phyloP scores from a whole-genome alignment of 352 stramenopile genomes.

The Elongisporangium undulatum region DNA sequence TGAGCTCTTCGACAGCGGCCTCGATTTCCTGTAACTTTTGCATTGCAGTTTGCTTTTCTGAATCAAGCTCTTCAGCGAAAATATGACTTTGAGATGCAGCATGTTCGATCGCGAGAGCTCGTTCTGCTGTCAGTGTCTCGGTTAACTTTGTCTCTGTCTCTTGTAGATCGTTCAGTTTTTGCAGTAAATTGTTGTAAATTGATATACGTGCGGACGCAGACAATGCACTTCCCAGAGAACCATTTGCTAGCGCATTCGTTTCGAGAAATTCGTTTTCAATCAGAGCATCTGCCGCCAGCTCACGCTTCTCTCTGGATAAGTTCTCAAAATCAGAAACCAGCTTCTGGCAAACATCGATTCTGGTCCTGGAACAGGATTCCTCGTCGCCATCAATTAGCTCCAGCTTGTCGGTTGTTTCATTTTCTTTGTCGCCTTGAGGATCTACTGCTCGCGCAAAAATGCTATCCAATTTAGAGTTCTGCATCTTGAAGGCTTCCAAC shows the following conservation, averaged over 20 bases:
- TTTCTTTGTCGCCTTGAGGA: not conserved
- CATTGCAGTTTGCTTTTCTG: not conserved
- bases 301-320: not conserved
- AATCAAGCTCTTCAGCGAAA: not conserved
- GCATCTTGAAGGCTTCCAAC: constrained; percentile 18
- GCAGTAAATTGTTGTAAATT: constrained; percentile 24
- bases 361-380: not conserved
- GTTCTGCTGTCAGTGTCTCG: not conserved
- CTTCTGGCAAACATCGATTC: not conserved
- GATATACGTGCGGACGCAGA: constrained; percentile 8
- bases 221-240: not conserved
- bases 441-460: not conserved
- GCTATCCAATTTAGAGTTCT: constrained; percentile 11
- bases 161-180: not conserved
- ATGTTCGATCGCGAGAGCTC: not conserved
- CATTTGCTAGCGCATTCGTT: not conserved
- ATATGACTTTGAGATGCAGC: not conserved
- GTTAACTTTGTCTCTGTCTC: not conserved
- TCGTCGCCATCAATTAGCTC: not conserved
- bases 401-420: constrained; percentile 8
- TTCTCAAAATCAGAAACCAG: not conserved
- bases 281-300: not conserved
- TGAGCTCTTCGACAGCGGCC: not conserved
- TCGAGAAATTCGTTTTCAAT: not conserved
- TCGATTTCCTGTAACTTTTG: constrained; percentile 4